Conservation (phyloP, 805 yeast genomes). For the Yarrowia bubula region DNA sequence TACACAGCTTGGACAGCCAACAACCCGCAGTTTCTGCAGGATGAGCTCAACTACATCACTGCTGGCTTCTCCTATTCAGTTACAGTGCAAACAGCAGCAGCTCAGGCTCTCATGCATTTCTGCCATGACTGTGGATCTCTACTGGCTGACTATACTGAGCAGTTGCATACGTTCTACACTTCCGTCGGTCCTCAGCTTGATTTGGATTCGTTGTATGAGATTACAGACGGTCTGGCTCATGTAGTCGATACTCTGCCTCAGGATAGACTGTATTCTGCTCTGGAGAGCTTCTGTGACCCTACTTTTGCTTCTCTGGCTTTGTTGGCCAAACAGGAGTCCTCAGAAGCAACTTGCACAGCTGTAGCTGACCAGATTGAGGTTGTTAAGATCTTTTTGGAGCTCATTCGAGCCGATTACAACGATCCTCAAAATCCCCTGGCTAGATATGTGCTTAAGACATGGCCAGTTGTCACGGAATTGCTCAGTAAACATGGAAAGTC, state of each 20-base stretch:
- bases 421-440: conserved; percentile 48
- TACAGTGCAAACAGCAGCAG: conserved; percentile 76
- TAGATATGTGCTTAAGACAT: conserved; percentile 52
- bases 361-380: conserved; percentile 76
- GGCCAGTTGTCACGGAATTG: conserved; percentile 56
- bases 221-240: conserved; percentile 87
- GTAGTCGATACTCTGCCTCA: conserved; percentile 60
- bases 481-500: conserved; percentile 58
- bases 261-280: conserved; percentile 51
- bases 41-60: conserved; percentile 80
- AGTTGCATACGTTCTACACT: conserved; percentile 70
- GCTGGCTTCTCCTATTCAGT: conserved; percentile 54
- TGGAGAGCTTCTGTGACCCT: conserved; percentile 66
- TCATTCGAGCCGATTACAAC: conserved; percentile 48
- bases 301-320: conserved; percentile 45
- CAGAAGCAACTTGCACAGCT: conserved; percentile 44
- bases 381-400: conserved; percentile 56
- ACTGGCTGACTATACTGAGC: conserved; percentile 66
- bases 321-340: conserved; percentile 35
- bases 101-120: conserved; percentile 90
- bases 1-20: conserved; percentile 92
- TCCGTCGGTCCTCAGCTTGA: conserved; percentile 56
- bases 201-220: conserved; percentile 66
- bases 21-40: conserved; percentile 78
- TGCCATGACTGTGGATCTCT: conserved; percentile 83